Evolutionary conservation across 805 yeast species (phyloP), one percentile per base, ranked within the genome.

Genomic region (Maudiozyma bulderi): DNA sequence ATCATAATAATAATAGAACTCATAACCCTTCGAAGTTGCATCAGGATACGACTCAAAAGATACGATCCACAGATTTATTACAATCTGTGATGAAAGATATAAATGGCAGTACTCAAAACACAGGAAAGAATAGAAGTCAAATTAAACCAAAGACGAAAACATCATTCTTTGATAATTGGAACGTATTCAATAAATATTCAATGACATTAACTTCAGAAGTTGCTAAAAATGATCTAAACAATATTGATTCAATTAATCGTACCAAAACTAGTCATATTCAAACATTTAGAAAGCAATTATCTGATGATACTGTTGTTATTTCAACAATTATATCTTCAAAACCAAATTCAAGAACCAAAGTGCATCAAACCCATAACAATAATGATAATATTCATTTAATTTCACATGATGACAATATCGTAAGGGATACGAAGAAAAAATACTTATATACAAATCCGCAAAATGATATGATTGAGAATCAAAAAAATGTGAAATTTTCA

Each of bases 131-230:
- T 28, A 15, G 15, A 20, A 45, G 26, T 7, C 40, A 44, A 14
- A 35, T 15, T 7, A 31, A 38, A 7, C 15, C 37, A 39, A 46
- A 44, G 3, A 31, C n/a, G 14, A 32, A 47, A 32, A 38, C 46
- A n/a, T 54, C 55, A 15, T 47, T 54, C 13, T 58, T 57, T 45
- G 49, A 48, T n/a, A 46, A 42, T n/a, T 54, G 61, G 62, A 50
- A 50, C 29, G 37, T 53, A 6, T 56, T 59, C 34, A 44, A 49
- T 29, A 45, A 43, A 29, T 44, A 47, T n/a, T n/a, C 52, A 26
- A 40, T 35, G n/a, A 8, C 49, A 10, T 20, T 48, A 13, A 43
- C 46, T n/a, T 47, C 52, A 13, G 51, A 45, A 32, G n/a, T 45
- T n/a, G 46, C 47, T 5, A 10, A 13, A 26, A 29, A 30, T 37